Percentiles rank a stretch among this genome's conserved stretches.
phyloP scores from a whole-genome alignment of 306 rosid genomes.

The Lagenaria siceraria region DNA sequence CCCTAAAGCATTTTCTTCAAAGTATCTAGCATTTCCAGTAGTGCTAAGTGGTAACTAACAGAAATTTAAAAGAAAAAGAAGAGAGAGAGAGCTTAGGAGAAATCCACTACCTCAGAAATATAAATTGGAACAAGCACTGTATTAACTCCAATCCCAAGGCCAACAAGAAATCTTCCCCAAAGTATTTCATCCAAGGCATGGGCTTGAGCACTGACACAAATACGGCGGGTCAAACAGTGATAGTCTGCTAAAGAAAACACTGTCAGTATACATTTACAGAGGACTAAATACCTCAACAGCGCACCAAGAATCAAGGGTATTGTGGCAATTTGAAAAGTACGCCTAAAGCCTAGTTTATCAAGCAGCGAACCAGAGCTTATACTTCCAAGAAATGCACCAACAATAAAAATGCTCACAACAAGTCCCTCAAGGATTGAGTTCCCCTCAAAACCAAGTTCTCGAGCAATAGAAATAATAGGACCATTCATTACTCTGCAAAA shows the following conservation, averaged over 20 bases:
- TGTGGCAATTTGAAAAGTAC: constrained; percentile 58
- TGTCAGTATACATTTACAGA: not conserved
- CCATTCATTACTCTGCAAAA: constrained; percentile 77
- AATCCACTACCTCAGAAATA: constrained; percentile 60
- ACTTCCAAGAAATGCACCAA: constrained; percentile 87
- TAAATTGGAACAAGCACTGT: constrained; percentile 83
- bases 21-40: not conserved
- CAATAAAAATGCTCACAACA: constrained; percentile 80
- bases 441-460: constrained; percentile 80
- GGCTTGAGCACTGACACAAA: constrained; percentile 64
- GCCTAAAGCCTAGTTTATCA: constrained; percentile 76
- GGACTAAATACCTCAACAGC: constrained; percentile 37
- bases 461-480: constrained; percentile 69
- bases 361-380: constrained; percentile 52
- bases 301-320: constrained; percentile 82
- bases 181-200: constrained; percentile 62
- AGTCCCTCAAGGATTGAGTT: constrained; percentile 72
- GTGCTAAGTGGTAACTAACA: not conserved
- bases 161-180: constrained; percentile 91
- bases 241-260: constrained; percentile 1
- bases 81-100: not conserved
- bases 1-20: not conserved
- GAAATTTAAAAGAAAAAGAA: not conserved
- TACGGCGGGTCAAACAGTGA: constrained; percentile 6
- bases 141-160: constrained; percentile 86